phyloP scores from a whole-genome alignment of 2,329 filamentous ascomycete genomes.

The Fusarium pseudoanthophilum region DNA sequence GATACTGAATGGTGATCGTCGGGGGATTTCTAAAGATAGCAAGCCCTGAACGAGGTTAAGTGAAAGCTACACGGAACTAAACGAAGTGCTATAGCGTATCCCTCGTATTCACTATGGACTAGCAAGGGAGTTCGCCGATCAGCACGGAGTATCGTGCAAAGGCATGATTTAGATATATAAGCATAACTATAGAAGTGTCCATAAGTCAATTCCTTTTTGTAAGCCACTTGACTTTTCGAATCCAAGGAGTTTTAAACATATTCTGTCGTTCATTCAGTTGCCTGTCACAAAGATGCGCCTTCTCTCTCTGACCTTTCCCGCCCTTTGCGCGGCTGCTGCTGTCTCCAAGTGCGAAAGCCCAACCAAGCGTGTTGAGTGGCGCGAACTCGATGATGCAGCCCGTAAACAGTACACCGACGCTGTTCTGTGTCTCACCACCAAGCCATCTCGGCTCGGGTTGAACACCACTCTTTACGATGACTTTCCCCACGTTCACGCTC shows the following conservation, averaged over 20 bases:
- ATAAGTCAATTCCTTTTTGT: neutral
- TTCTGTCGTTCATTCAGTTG: accelerated
- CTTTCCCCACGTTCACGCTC: neutral
- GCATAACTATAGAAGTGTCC: neutral
- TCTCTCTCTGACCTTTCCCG: neutral
- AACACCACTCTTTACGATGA: neutral
- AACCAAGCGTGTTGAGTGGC: neutral
- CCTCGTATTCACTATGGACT: neutral
- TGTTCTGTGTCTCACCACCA: neutral
- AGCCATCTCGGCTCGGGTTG: neutral
- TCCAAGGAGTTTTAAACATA: neutral
- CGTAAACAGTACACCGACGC: neutral
- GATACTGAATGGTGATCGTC: neutral
- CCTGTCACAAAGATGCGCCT: too few species aligned
- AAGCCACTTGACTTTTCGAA: too few species aligned
- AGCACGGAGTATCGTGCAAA: neutral
- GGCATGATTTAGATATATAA: neutral
- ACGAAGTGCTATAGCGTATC: neutral
- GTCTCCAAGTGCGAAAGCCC: neutral
- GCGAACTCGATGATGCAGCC: neutral
- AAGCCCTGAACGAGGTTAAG: accelerated
- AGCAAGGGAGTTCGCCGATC: neutral
- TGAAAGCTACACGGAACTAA: neutral
- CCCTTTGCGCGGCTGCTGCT: neutral
- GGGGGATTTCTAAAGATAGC: neutral